These are phyloP conservation scores for Pelargonium nanum DNA, from an alignment of 345 rosid species.

Conservation along the genomic window DNA sequence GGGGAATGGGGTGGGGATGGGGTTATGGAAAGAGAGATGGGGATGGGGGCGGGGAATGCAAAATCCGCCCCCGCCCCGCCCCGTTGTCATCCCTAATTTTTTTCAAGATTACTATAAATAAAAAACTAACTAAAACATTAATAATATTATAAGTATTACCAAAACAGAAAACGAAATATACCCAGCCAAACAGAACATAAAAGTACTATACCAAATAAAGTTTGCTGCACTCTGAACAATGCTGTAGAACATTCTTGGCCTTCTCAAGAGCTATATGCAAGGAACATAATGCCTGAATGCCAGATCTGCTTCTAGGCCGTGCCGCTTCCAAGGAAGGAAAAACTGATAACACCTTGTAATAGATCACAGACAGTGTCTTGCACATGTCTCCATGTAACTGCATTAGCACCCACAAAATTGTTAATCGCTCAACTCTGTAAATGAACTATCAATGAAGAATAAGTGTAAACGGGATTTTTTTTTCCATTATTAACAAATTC, in stretches of 20 bases:
- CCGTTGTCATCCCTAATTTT: too few species aligned
- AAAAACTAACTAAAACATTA: too few species aligned
- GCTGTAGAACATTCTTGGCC: conserved; percentile 73
- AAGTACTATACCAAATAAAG: conserved; percentile 62
- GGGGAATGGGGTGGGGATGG: too few species aligned
- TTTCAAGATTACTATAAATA: too few species aligned
- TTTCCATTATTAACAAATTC: too few species aligned
- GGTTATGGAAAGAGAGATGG: too few species aligned
- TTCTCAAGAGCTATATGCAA: conserved; percentile 91
- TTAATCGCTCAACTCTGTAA: too few species aligned
- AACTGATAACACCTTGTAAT: conserved; percentile 58
- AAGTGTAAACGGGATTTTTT: neutral
- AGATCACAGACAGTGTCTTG: conserved; percentile 54
- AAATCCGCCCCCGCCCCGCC: too few species aligned
- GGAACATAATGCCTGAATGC: conserved; percentile 88
- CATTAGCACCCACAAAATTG: conserved; percentile 10
- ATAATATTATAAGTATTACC: neutral
- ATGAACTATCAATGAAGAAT: neutral
- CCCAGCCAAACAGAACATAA: neutral
- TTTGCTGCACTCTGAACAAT: conserved; percentile 82
- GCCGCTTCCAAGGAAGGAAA: conserved; percentile 94
- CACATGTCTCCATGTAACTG: conserved; percentile 96
- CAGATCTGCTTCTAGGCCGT: conserved; percentile 92
- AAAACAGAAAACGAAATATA: neutral
- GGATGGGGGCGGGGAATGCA: too few species aligned